A percentile compares a stretch with the other conserved stretches of the same genome.
Evolutionary conservation across 768 basidiomycete genomes (phyloP).

Genomic region (Dioszegia hungarica): DNA sequence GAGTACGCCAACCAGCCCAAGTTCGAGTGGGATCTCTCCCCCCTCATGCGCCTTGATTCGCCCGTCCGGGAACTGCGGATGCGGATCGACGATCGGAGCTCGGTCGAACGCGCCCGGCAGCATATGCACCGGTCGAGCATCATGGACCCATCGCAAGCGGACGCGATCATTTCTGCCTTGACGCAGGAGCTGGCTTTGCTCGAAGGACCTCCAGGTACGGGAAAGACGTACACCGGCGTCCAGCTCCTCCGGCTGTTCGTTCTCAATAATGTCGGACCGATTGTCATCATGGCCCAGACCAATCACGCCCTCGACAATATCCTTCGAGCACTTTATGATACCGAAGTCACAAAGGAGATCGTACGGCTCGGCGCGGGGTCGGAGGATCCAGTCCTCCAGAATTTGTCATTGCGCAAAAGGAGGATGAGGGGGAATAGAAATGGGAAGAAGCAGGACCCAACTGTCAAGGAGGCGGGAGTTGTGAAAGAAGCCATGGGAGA

Average conservation of each 20-base stretch:
- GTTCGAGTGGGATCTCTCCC: conserved; percentile 59
- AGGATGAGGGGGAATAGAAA: neutral
- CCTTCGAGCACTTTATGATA: conserved; percentile 62
- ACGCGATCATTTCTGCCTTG: conserved; percentile 62
- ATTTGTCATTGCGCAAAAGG: neutral
- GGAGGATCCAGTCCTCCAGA: conserved; percentile 19
- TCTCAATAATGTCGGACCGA: conserved; percentile 48
- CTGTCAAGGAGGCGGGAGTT: neutral
- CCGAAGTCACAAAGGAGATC: conserved; percentile 59
- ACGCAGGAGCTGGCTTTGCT: conserved; percentile 63
- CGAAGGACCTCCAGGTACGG: conserved; percentile 79
- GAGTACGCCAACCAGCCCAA: conserved; percentile 56
- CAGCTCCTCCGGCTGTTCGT: conserved; percentile 67
- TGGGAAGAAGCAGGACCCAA: neutral
- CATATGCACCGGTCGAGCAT: conserved; percentile 53
- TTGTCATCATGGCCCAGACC: conserved; percentile 61
- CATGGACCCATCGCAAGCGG: conserved; percentile 63
- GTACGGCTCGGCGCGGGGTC: conserved; percentile 62
- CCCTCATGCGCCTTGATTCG: conserved; percentile 55
- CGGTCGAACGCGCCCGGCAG: conserved; percentile 54
- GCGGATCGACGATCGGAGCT: conserved; percentile 18
- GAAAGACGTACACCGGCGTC: conserved; percentile 68
- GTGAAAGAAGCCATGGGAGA: neutral
- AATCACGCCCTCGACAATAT: conserved; percentile 77
- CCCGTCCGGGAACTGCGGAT: neutral